These are phyloP conservation scores for Lactifluus subvellereus DNA, from an alignment of 768 basidiomycete species.

Conservation along the genomic window DNA sequence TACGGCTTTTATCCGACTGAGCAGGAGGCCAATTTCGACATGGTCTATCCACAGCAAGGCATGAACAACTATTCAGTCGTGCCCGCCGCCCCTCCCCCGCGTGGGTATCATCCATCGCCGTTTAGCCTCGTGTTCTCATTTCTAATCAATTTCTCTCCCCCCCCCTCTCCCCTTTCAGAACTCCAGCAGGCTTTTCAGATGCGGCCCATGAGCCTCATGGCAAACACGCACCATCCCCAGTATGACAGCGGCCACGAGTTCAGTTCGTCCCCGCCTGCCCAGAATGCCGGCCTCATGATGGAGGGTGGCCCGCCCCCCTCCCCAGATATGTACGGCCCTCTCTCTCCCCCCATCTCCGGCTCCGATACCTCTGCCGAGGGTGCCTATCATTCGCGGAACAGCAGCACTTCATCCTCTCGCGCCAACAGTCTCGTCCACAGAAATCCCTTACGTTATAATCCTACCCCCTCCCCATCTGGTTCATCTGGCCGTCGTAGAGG, in stretches of 20 bases:
- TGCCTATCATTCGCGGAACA: slow-evolving; percentile 57
- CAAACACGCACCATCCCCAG: slow-evolving; percentile 58
- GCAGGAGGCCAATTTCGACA: slow-evolving; percentile 32
- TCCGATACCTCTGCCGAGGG: slow-evolving; percentile 86
- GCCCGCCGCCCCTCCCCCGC: slow-evolving; percentile 54
- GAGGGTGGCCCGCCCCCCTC: slow-evolving; percentile 53
- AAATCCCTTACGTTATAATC: slow-evolving; percentile 63
- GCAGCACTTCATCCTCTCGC: slow-evolving; percentile 73
- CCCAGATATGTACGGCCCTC: slow-evolving; percentile 75
- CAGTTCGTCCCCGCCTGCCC: slow-evolving; percentile 31
- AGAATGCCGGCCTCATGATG: slow-evolving; percentile 22
- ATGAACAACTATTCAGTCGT: slow-evolving; percentile 49
- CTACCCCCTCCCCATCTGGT: slow-evolving; percentile 72
- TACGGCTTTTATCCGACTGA: slow-evolving; percentile 33
- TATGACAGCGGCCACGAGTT: slow-evolving; percentile 50
- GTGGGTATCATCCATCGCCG: slow-evolving; percentile 52
- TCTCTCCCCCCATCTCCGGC: slow-evolving; percentile 82
- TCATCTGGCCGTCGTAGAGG: slow-evolving; percentile 64
- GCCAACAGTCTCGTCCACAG: slow-evolving; percentile 74
- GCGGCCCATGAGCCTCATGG: slow-evolving; percentile 54
- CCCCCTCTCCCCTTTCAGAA: slow-evolving; percentile 52
- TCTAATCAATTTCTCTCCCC: slow-evolving; percentile 35
- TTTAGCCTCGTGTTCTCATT: slow-evolving; percentile 56
- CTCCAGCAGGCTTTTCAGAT: slow-evolving; percentile 61
- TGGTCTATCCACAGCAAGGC: slow-evolving; percentile 43